Evolutionary conservation across 768 basidiomycete species (phyloP).

Genomic region (Suillus paluster): DNA sequence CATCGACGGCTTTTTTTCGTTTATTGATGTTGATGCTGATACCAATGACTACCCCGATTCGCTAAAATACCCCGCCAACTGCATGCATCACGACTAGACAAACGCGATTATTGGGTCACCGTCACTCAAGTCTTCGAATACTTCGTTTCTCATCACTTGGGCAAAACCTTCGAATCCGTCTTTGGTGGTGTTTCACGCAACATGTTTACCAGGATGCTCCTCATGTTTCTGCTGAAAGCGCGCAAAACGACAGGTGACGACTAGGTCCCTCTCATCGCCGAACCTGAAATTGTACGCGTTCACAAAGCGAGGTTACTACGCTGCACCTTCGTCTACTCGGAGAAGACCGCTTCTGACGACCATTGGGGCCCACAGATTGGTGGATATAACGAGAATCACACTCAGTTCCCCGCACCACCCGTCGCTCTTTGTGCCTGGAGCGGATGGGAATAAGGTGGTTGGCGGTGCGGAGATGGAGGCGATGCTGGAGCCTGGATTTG

Average conservation of each 20-base stretch:
- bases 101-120: conserved; percentile 97
- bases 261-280: conserved; percentile 96
- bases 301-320: conserved; percentile 91
- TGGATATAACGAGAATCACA: conserved; percentile 87
- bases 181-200: conserved; percentile 99
- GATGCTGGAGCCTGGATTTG: conserved; percentile 91
- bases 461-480: conserved; percentile 83
- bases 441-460: conserved; percentile 47
- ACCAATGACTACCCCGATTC: conserved; percentile 95
- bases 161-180: conserved; percentile 98
- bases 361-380: conserved; percentile 97
- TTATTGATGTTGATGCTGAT: conserved; percentile 83
- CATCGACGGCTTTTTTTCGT: not conserved
- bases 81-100: conserved; percentile 98
- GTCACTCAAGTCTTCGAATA: conserved; percentile 98
- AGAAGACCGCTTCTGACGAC: conserved; percentile 98
- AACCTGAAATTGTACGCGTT: conserved; percentile 98
- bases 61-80: conserved; percentile 89
- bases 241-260: conserved; percentile 87
- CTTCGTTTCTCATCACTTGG: conserved; percentile 98
- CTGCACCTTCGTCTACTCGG: conserved; percentile 93
- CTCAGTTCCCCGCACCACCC: conserved; percentile 84
- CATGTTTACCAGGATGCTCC: conserved; percentile 98
- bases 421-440: conserved; percentile 50
- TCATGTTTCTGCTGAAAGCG: conserved; percentile 98